phyloP scores from a whole-genome alignment of 306 rosid genomes.

The Dryas alaskensis region DNA sequence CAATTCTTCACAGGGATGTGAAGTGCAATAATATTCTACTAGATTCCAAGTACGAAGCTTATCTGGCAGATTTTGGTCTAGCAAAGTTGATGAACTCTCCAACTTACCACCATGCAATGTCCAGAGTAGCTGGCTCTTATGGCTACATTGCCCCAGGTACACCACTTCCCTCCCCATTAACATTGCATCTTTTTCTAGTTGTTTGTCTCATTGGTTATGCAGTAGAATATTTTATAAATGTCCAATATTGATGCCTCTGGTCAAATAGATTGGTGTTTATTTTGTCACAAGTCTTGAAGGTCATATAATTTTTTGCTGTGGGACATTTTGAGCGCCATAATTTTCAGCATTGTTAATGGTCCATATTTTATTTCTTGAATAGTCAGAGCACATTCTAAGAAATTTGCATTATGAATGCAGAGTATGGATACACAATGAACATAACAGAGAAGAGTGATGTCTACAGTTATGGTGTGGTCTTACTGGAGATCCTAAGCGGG shows the following conservation, averaged over 20 bases:
- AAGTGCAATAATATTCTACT: conserved; percentile 94
- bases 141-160: conserved; percentile 98
- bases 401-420: conserved; percentile 42
- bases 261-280: no score
- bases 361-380: conserved; percentile 4
- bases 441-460: conserved; percentile 99
- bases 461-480: conserved; percentile 90
- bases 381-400: conserved; percentile 9
- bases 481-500: conserved; percentile 87
- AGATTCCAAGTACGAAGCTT: conserved; percentile 88
- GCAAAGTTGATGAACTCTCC: conserved; percentile 90
- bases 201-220: not conserved
- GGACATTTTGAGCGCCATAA: no score
- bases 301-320: not conserved
- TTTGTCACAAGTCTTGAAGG: not conserved
- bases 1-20: conserved; percentile 95
- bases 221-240: not conserved
- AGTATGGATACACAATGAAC: conserved; percentile 96
- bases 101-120: conserved; percentile 81
- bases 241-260: not conserved
- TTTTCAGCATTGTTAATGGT: not conserved
- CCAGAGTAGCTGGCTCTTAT: conserved; percentile 96
- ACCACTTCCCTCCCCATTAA: not conserved
- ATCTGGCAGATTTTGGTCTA: conserved; percentile 91
- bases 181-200: no score